Base-by-base conservation (phyloP, 306 rosid species). In the Cucurbita ficifolia region DNA sequence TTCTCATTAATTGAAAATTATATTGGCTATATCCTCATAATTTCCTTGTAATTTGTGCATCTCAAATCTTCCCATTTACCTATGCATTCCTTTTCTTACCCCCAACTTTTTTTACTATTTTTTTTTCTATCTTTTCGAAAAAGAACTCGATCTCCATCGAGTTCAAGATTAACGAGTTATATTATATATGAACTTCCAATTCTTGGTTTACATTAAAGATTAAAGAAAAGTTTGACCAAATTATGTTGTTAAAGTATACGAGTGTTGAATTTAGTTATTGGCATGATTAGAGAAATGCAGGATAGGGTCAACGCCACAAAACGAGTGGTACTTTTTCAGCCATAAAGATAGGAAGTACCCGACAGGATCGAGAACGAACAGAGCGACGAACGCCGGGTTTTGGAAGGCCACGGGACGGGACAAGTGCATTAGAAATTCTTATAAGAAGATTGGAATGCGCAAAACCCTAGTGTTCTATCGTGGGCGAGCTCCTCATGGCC, bases 361-460 rank as follows among this genome's bases (percentile, higher is more conserved):
- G 2, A 94, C 98, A 2, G 98, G 98, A n/a, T 90, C 98, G 18
- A 86, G 98, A 82, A 94, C 98, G 0, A 94, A 94, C 21, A 76
- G 98, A 64, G 98, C 98, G 18, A 94, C 98, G 6, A 86, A 79
- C 19, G 98, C 96, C 11, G 98, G 98, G 40, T 94, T 94, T 71
- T 94, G 98, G 98, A 94, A 94, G 82, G 98, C 98, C 2, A 94
- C 98, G 0, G 98, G 98, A 5, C 82, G 98, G 65, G 98, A 94
- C 81, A 94, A 94, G 74, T 89, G 96, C 89, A 90, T 94, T 12
- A 68, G 96, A 18, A 94, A 86, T 80, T 85, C 72, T 36, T 87
- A 76, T 74, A 89, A 87, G 86, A 87, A 89, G 83, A 94, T 94
- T 50, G 98, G 98, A 1, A 90, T 94, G 98, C 81, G 98, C 49